Evolutionary conservation across 148 eudicot genomes (phyloP), one percentile per base, ranked within the genome.

Genomic region (Heliosperma pusillum): DNA sequence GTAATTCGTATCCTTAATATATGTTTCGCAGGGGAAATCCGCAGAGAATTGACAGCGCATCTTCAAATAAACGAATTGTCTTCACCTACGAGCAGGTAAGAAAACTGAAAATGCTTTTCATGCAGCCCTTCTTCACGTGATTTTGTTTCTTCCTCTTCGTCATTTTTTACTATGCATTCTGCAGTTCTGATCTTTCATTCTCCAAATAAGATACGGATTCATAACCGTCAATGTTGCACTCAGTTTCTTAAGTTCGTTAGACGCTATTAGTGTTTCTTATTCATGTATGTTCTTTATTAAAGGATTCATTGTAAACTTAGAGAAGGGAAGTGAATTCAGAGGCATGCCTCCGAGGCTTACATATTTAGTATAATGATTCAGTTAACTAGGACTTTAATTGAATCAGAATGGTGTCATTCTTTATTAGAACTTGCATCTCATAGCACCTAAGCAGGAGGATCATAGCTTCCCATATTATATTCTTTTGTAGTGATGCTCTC

Each of bases 51-150:
- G 99, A 95, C 77, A 86, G 85, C 61, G 87, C 79, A 53, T 90
- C 92, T 66, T 86, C 99, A 29, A 92, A 87, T 83, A 95, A 89
- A 84, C 80, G 99, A 82, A 86, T 90, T 80, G 87, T 85, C 78
- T 95, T 95, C 83, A 86, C 93, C 27, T 92, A 92, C 84, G 99
- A 95, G 82, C 99, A 95, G 97, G 99, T 92, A 87, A 69, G 57
- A 36, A 4, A 26, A 62, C 19, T 53, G 50, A 7, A 63, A 62
- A n/a, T 56, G 22, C 55, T 19, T 62, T 44, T 42, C 22, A 10
- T 58, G 8, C 30, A 2, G 55, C n/a, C 53, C 29, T 13, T 33
- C 55, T 27, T 9, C 20, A 17, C 13, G 4, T 59, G 36, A 25
- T 26, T 12, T 21, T 66, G 61, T 13, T 53, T 45, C 10, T 33